Base-by-base conservation (phyloP, 164 flowering plant species). In the Piper betle region DNA sequence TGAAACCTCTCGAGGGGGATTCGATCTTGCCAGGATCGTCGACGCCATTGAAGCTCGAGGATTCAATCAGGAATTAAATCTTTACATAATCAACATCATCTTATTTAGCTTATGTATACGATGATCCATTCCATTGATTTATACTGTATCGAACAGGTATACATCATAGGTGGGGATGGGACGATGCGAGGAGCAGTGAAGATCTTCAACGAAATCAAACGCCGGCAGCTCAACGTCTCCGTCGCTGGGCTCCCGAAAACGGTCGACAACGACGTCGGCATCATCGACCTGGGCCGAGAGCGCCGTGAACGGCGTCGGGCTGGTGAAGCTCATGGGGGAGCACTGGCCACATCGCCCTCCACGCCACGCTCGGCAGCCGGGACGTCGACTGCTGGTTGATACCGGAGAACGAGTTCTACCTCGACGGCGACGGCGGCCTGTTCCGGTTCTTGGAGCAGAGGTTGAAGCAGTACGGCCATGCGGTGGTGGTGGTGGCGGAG, bases 291-390 rank as follows among this genome's bases (percentile, higher is more conserved):
- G 86, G 67, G 89, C 96, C 0, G 87, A 84, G 73, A 90, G 95
- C 68, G 92, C 88, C 5, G 87, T 83, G 4, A 87, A 87, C 55
- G 97, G 97, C 39, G 81, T 90, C 33, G 97, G 97, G 33, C 65
- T 90, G 37, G 95, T 90, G 19, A 90, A 87, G 74, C 75, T 90
- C 11, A 90, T 90, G 97, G 97, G 97, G 97, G 25, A 87, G 82
- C 79, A 84, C 92, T 0, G 95, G 97, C 2, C 91, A 85, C 74
- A 90, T 90, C 46, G 87, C 88, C 12, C 85, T 90, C 37, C 74
- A 82, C 54, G 80, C 97, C 16, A 85, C 95, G 20, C 62, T 84
- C n/a, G 78, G 86, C 74, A 91, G 84, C 74, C 84, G 97, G 0
- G 91, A 87, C 63, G 95, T 91, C 13, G 97, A 85, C 55, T 85